Conservation (phyloP, 352 stramenopile species). For the Globisporangium takayamanum region DNA sequence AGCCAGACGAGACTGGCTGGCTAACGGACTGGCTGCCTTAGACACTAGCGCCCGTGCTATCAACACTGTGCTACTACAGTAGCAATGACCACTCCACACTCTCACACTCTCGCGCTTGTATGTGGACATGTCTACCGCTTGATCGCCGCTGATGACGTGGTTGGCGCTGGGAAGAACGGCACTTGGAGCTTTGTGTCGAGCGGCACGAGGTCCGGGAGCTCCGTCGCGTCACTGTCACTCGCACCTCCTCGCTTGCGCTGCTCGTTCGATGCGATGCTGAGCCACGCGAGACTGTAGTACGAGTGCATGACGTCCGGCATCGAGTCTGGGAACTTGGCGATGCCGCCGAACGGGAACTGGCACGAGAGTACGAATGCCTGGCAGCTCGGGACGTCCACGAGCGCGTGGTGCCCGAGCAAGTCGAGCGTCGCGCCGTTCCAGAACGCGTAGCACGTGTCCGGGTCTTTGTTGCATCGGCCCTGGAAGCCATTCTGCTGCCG, state of each 20-base stretch:
- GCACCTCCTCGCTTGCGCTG: constrained; percentile 7
- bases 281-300: constrained; percentile 87
- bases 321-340: constrained; percentile 75
- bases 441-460: constrained; percentile 90
- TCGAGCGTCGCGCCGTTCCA: constrained; percentile 89
- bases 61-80: no score
- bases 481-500: constrained; percentile 86
- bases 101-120: neutral
- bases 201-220: constrained; percentile 34
- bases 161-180: constrained; percentile 48
- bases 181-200: constrained; percentile 78
- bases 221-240: constrained; percentile 7
- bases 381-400: constrained; percentile 71
- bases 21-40: no score
- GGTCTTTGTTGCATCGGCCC: constrained; percentile 86
- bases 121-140: constrained; percentile 11
- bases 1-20: constrained; percentile 3
- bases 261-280: constrained; percentile 69
- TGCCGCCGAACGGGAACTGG: constrained; percentile 77
- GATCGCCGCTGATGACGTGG: neutral
- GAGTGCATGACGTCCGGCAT: constrained; percentile 89
- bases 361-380: constrained; percentile 79
- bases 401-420: constrained; percentile 63
- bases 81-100: neutral
- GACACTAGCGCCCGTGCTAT: no score